Evolutionary conservation across 805 yeast genomes (phyloP).

Genomic region (Candida endomychidarum): DNA sequence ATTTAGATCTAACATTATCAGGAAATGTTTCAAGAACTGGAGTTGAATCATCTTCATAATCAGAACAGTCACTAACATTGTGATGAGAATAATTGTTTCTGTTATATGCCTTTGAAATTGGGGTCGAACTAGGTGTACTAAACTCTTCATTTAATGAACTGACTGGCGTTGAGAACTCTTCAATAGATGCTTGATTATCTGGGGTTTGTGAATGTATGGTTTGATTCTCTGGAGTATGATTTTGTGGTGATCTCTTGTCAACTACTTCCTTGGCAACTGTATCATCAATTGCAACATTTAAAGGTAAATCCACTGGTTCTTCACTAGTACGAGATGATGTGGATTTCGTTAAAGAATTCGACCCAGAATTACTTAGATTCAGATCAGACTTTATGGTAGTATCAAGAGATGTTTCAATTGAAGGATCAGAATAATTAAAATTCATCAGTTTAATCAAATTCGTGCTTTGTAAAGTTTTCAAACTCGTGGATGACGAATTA

Average conservation of each 20-base stretch:
- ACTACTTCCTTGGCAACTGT: no score
- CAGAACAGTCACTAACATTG: slow-evolving; percentile 1
- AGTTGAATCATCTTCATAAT: slow-evolving; percentile 1
- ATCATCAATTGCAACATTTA: background rate
- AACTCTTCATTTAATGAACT: slow-evolving; percentile 10
- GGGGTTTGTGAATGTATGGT: slow-evolving; percentile 7
- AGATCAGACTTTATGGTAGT: slow-evolving; percentile 11
- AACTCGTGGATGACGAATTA: slow-evolving; percentile 17
- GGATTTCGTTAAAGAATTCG: slow-evolving; percentile 13
- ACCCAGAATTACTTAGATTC: slow-evolving; percentile 7
- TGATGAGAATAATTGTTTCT: slow-evolving; percentile 1
- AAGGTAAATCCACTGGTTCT: background rate
- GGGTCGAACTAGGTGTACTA: slow-evolving; percentile 6
- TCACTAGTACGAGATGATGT: slow-evolving; percentile 17
- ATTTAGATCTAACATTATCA: background rate
- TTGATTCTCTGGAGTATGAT: background rate
- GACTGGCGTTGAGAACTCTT: slow-evolving; percentile 11
- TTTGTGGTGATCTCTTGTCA: no score
- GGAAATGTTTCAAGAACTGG: slow-evolving; percentile 3
- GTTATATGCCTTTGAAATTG: background rate
- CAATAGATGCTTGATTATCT: background rate
- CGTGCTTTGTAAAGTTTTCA: slow-evolving; percentile 16
- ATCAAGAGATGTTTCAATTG: slow-evolving; percentile 8
- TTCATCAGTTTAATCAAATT: slow-evolving; percentile 12
- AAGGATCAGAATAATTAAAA: slow-evolving; percentile 11